These are phyloP conservation scores for Aspergillus sergii DNA, from an alignment of 2,329 filamentous ascomycete genomes.

Conservation along the genomic window DNA sequence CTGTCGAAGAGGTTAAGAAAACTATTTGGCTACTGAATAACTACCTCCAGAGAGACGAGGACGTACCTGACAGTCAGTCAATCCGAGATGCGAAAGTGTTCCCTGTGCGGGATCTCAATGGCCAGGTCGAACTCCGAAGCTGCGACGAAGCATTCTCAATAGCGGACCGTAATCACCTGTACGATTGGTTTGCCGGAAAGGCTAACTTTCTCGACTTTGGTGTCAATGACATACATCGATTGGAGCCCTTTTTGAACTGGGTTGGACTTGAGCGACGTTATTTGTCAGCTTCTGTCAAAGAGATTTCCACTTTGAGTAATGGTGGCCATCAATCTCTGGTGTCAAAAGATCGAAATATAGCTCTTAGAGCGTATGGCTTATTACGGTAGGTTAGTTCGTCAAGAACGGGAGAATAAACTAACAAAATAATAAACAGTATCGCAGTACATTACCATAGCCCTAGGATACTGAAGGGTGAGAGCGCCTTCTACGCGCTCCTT, in stretches of 20 bases:
- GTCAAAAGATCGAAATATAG: slow-evolving; percentile 8
- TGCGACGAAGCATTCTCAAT: slow-evolving; percentile 7
- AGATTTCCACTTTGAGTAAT: slow-evolving; percentile 6
- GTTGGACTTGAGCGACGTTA: slow-evolving; percentile 9
- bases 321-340: not conserved
- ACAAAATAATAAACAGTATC: slow-evolving; percentile 2
- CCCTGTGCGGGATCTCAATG: slow-evolving; percentile 10
- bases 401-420: not conserved
- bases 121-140: slow-evolving; percentile 6
- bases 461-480: slow-evolving; percentile 2
- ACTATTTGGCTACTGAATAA: slow-evolving; percentile 15
- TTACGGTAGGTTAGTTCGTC: slow-evolving; percentile 9
- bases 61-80: not conserved
- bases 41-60: slow-evolving; percentile 6
- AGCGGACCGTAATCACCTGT: slow-evolving; percentile 15
- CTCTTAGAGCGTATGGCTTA: slow-evolving; percentile 13
- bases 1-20: slow-evolving; percentile 10
- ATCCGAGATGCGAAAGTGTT: slow-evolving; percentile 7
- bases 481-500: slow-evolving; percentile 11
- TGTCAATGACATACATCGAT: slow-evolving; percentile 8
- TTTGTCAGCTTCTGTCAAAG: slow-evolving; percentile 14
- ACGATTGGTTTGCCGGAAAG: slow-evolving; percentile 4
- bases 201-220: slow-evolving; percentile 12
- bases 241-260: slow-evolving; percentile 14
- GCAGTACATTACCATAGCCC: slow-evolving; percentile 14